Evolutionary conservation across 352 stramenopile species (phyloP), one percentile per base, ranked within the genome.

Genomic region (Phytopythium boreale): DNA sequence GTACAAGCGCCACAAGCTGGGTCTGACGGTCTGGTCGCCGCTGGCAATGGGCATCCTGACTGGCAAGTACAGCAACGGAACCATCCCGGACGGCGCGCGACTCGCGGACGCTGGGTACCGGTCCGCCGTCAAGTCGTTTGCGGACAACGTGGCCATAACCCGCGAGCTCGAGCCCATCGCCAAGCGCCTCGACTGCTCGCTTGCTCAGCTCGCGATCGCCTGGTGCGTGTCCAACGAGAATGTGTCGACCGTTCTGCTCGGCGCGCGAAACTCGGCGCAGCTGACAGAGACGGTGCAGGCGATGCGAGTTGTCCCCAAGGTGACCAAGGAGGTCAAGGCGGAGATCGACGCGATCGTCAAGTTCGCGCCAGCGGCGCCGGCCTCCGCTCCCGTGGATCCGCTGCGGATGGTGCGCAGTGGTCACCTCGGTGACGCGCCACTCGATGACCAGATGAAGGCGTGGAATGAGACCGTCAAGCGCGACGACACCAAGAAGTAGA

Each of bases 211-310:
- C 27, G 75, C 81, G 7, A 68, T 92, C 27, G 79, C 81, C 22
- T 92, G 81, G 81, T 83, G 73, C 26, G 63, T 67, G 24, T 75
- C 75, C 17, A 90, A 90, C 68, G 61, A 67, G 8, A 77, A 88
- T 43, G 79, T 87, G 12, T 80, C 67, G 22, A 83, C 71, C 2
- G 79, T 90, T 20, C 61, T 92, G 4, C 62, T 87, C 20, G 81
- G 82, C 14, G 87, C 74, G 4, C 79, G 76, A 17, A 59, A 69
- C 14, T 6, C 55, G 27, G 47, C 59, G 20, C 82, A 90, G 64
- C 61, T 90, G 14, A 67, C 80, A 14, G 74, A 90, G 41, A 90
- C 90, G 62, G 19, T 88, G 26, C 67, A 71, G n/a, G 73, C 77
- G 15, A 39, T 87, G 31, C 53, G 65, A 3, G 44, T 88, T 8